Base-by-base conservation (phyloP, 805 yeast genomes). In the Kluyveromyces dobzhanskii region DNA sequence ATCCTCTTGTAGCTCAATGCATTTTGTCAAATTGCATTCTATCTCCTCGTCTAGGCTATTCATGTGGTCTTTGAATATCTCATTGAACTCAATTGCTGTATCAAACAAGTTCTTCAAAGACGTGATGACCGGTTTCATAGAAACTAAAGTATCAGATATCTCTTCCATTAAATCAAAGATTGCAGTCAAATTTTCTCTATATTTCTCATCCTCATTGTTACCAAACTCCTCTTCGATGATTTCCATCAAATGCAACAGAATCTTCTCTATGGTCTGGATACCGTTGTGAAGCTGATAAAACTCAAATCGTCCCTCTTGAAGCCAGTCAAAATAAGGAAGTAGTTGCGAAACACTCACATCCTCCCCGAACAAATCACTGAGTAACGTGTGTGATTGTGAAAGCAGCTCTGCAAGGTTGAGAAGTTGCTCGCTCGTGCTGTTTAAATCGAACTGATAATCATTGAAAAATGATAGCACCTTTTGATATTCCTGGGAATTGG, bases 31-130 rank as follows among this genome's bases (percentile, higher is more conserved):
- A 44, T 67, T 65, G 16, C 51, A 50, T 23, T 57, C 62, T 16
- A 72, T 54, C 37, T 70, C 71, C 3, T 46, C 50, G 23, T 61
- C 57, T 14, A 73, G 61, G 3, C 75, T 61, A 26, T 61, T 61
- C 54, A 74, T 62, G 17, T 71, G 66, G 24, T 56, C 53, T 18
- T 51, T 48, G 27, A 57, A 61, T 17, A 73, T 61, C 42, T 73
- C 79, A 40, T 62, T 52, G 47, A 61, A 71, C 42, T 71, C 75
- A 11, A 61, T 52, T 1, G 69, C 57, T 3, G 69, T 53, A 39
- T 66, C 73, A 4, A 70, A 50, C 28, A 54, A 50, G 17, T 52
- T 43, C 47, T 66, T 65, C 35, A 60, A 53, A 0, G 50, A 45
- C 2, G 51, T 38, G 12, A 62, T 37, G 32, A 50, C 39, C 12